A percentile compares a stretch with the other conserved stretches of the same genome.
Evolutionary conservation across 306 rosid species (phyloP).

Genomic region (Corylus americana): DNA sequence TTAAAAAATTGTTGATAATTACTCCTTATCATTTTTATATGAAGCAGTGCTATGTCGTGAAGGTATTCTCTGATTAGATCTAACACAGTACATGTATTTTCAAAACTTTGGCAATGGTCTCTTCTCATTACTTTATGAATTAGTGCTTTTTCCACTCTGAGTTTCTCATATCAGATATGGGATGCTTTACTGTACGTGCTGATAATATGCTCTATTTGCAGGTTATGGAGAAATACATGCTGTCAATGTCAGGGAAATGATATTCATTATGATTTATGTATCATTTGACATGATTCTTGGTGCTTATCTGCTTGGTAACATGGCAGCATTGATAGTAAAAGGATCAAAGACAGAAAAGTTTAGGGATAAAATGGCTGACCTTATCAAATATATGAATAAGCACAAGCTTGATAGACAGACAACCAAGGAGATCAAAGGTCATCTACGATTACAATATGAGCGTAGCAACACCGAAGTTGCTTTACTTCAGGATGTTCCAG

Average conservation of each 20-base stretch:
- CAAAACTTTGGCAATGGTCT: background rate
- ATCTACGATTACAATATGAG: slow-evolving; percentile 49
- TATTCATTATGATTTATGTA: slow-evolving; percentile 63
- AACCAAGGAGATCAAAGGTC: slow-evolving; percentile 41
- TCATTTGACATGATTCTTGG: slow-evolving; percentile 73
- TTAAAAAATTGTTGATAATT: background rate
- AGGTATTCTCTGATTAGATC: background rate
- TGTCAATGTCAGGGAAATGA: slow-evolving; percentile 70
- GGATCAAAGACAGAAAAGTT: slow-evolving; percentile 68
- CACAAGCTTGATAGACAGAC: slow-evolving; percentile 43
- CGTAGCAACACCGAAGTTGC: slow-evolving; percentile 44
- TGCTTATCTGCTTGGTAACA: slow-evolving; percentile 68
- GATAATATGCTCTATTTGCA: slow-evolving; percentile 11
- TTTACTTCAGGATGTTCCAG: slow-evolving; percentile 55
- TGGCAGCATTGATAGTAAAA: slow-evolving; percentile 61
- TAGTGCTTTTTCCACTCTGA: background rate
- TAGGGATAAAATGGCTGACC: slow-evolving; percentile 58
- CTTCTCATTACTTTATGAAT: background rate
- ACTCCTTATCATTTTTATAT: background rate
- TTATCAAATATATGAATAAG: slow-evolving; percentile 46
- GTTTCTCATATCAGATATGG: background rate
- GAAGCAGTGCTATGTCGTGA: background rate
- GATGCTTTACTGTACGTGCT: background rate
- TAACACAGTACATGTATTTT: background rate
- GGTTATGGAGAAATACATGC: slow-evolving; percentile 77